Base-by-base conservation (phyloP, 1,139 yeast species). In the Pneumocystis carinii region DNA sequence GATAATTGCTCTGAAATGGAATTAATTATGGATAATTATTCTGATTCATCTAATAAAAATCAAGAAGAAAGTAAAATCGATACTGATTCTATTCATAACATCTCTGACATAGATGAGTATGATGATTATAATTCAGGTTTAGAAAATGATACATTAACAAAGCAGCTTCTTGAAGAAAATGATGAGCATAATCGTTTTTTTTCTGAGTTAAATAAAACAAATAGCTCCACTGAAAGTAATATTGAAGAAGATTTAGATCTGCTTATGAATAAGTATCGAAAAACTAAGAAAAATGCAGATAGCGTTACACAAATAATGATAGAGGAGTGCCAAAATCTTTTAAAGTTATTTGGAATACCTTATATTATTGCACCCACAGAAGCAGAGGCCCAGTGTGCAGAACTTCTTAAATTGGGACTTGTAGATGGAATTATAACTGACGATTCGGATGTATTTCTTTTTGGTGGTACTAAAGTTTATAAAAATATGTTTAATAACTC, bases 341-440 rank as follows among this genome's bases (percentile, higher is more conserved):
- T 94, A 5, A 81, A 85, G 42, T 67, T 94, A 64, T 94, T 94
- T 76, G 98, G 98, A 0, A 86, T 92, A 12, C 98, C 98, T 0
- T 92, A 83, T 69, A 81, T 92, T 7, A 88, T 96, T 0, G 97
- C 97, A 0, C 97, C 97, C 0, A 89, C 88, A 89, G 98, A 92
- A 74, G 98, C 98, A 0, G 98, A 92, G 75, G 97, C 97, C 0
- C 98, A 92, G 71, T 92, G 98, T 74, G 97, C 96, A 0, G 88
- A 85, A 68, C 75, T 92, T 12, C 74, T 82, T 61, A 73, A 75
- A 35, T 73, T 89, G 19, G 82, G 81, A 0, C 77, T 92, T 32
- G 97, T 92, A 1, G 98, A 94, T 73, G 99, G 98, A 0, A 87
- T 92, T 27, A 85, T 94, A 24, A 94, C 98, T 0, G 99, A 94